Evolutionary conservation across 257 asterid genomes (phyloP), one percentile per base, ranked within the genome.

Genomic region (Rehmannia glutinosa): DNA sequence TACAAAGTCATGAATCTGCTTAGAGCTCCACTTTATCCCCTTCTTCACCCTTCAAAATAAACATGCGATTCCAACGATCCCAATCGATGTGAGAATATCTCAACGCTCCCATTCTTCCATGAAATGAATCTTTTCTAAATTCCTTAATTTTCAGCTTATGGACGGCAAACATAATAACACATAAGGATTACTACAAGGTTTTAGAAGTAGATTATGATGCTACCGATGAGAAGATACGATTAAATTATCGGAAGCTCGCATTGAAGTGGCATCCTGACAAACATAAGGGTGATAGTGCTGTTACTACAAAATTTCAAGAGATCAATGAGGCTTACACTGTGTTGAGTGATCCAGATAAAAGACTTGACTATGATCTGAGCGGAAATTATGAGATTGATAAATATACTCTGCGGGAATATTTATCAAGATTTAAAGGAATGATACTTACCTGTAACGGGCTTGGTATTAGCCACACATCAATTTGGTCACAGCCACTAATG

Each of bases 201-300:
- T 73, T 86, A 70, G 88, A 82, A 80, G 82, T 86, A 46, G 90
- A 84, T 38, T 86, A 84, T 58, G 90, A 86, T 76, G 94, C 93
- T 62, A 72, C 88, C 17, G 94, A 86, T 80, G 90, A 86, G 72
- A 72, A 63, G 47, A 84, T 86, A 72, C 83, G 86, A 57, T 70
- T 84, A 59, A 82, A 72, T 75, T 84, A 86, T 49, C 82, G 84
- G 32, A 86, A 76, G 81, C 87, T 84, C 51, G 94, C 94, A 60
- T 72, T 86, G 94, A 84, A 80, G 79, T 86, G 93, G 93, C 93
- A 83, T 86, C 93, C 93, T 39, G 93, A 86, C 70, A 86, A 86
- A 70, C 86, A 84, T 52, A 74, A 74, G 68, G 87, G 82, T 21
- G 80, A 86, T 70, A 56, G 20, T 58, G 80, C 78, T 46, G 81